Evolutionary conservation across 257 asterid genomes (phyloP), one percentile per base, ranked within the genome.

Genomic region (Nicotiana benthamiana): DNA sequence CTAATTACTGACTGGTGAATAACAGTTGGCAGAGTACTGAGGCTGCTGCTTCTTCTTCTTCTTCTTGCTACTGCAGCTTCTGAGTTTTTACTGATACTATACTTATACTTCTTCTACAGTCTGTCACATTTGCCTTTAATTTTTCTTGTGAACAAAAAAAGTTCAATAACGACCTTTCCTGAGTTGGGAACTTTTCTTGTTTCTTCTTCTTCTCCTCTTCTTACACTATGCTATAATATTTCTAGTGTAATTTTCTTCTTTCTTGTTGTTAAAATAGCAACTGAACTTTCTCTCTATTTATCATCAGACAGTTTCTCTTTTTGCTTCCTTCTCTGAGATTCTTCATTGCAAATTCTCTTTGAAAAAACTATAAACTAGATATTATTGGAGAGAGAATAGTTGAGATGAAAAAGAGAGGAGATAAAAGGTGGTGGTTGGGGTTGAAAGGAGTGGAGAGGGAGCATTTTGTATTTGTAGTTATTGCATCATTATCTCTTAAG

Each of bases 121-220:
- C 78, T 48, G 78, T 0, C 61, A 72, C 61, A 72, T 72, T 72
- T 46, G 46, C 32, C 46, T 12, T 13, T 11, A 40, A 40, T 40
- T 11, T 40, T 34, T 67, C 76, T 67, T 67, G 54, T 36, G 52
- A 7, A 40, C 54, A 66, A 67, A 34, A 5, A 11, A 20, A 30
- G 32, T 70, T 22, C 77, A 70, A 70, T 22, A 70, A 70, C 77
- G 77, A 70, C 77, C 57, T 70, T 43, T 70, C 77, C 77, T 70
- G 20, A 70, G 59, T 70, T 22, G 34, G 57, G 59, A 11, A 40
- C 77, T 67, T 67, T 72, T 43, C 77, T 53, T 54, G 2, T 54
- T 54, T 54, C 61, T 43, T 72, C 78, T 40, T 40, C 53, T 67
- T 24, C 53, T 67, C 36, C 75, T 34, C 24, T 34, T 34, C 10